Evolutionary conservation across 495 filamentous ascomycete genomes (phyloP).

Genomic region (Penicillium atrosanguineum): DNA sequence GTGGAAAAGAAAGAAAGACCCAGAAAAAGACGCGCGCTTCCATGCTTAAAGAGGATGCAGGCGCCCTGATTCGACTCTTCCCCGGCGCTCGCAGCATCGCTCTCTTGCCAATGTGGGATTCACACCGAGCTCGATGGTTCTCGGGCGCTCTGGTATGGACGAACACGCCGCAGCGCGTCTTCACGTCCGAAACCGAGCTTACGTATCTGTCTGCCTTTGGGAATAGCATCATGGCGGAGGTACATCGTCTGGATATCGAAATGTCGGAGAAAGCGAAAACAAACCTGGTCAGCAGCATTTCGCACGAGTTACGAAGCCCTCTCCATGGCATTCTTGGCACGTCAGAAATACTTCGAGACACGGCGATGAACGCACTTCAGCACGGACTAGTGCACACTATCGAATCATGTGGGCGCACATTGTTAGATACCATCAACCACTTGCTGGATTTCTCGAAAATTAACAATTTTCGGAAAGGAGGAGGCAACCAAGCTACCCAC

Average conservation of each 20-base stretch:
- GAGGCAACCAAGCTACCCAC: too few species aligned
- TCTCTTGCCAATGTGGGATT: slow-evolving; percentile 58
- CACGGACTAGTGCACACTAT: too few species aligned
- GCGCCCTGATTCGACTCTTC: too few species aligned
- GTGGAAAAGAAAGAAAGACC: too few species aligned
- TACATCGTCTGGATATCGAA: slow-evolving; percentile 50
- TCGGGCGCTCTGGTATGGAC: slow-evolving; percentile 57
- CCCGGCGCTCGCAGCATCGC: slow-evolving; percentile 26
- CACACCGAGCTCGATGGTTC: slow-evolving; percentile 59
- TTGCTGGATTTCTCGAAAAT: slow-evolving; percentile 60
- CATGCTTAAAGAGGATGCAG: too few species aligned
- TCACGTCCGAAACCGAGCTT: slow-evolving; percentile 47
- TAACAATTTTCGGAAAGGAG: too few species aligned
- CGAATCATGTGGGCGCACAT: slow-evolving; percentile 15
- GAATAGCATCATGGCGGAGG: slow-evolving; percentile 65
- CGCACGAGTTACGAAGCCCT: too few species aligned
- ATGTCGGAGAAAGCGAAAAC: slow-evolving; percentile 37
- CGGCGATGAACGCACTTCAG: too few species aligned
- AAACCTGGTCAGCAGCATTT: too few species aligned
- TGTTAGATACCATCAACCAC: slow-evolving; percentile 24
- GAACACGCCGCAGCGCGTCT: slow-evolving; percentile 24
- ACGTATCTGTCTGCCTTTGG: slow-evolving; percentile 58
- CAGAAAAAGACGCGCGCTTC: too few species aligned
- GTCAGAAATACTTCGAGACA: too few species aligned
- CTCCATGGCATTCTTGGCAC: too few species aligned